Percentiles rank a stretch among this genome's conserved stretches.
Conservation (phyloP, 495 filamentous ascomycete genomes). For the Hypomontagnella monticulosa region DNA sequence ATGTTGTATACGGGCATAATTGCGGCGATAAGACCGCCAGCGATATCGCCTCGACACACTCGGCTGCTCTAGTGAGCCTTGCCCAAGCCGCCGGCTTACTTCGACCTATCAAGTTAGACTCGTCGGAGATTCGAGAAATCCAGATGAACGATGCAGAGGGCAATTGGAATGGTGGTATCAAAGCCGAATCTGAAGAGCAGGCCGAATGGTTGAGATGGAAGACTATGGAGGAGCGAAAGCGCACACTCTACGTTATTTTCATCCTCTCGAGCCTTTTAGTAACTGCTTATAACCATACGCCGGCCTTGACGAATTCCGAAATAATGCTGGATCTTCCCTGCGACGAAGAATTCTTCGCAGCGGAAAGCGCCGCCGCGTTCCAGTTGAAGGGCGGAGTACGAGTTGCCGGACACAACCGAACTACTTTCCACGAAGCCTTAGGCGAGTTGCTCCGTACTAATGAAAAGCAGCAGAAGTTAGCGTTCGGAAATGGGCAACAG, state of each 20-base stretch:
- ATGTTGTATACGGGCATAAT: conserved; percentile 95
- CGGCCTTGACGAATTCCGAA: conserved; percentile 93
- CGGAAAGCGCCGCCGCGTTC: conserved; percentile 82
- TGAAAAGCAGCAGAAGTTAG: conserved; percentile 72
- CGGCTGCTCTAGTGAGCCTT: conserved; percentile 87
- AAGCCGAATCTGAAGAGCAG: conserved; percentile 71
- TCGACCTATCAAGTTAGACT: conserved; percentile 60
- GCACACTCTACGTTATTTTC: conserved; percentile 92
- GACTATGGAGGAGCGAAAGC: conserved; percentile 87
- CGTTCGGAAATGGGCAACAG: conserved; percentile 54
- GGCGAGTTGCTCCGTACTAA: conserved; percentile 82
- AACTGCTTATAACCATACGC: conserved; percentile 90
- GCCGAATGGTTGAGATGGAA: conserved; percentile 92
- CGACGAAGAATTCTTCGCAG: conserved; percentile 91
- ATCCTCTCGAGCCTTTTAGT: conserved; percentile 90
- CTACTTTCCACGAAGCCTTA: conserved; percentile 80
- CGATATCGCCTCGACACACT: conserved; percentile 92
- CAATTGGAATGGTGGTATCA: conserved; percentile 56
- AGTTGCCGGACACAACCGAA: conserved; percentile 69
- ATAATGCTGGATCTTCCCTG: conserved; percentile 91
- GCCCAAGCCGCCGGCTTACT: conserved; percentile 85
- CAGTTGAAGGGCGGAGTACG: conserved; percentile 75
- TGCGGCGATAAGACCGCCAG: conserved; percentile 90
- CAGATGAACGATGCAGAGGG: conserved; percentile 59
- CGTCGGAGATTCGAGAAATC: conserved; percentile 49